phyloP scores from a whole-genome alignment of 164 flowering plant species.

The Tetrastigma voinierianum region DNA sequence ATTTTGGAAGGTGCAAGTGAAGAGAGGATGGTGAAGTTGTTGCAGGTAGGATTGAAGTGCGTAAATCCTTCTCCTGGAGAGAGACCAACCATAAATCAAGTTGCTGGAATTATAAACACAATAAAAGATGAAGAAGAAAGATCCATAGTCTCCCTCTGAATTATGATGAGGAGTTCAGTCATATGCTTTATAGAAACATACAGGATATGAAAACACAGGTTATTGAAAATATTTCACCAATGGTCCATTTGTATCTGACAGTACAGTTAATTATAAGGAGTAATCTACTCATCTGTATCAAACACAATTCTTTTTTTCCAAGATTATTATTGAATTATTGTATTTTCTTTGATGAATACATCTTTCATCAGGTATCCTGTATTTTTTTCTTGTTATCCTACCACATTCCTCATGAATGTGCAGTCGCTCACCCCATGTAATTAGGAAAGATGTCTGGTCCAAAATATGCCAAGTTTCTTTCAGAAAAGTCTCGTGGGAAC shows the following conservation, averaged over 20 bases:
- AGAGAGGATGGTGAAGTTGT: slow-evolving; percentile 63
- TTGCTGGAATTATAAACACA: slow-evolving; percentile 39
- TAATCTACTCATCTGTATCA: not conserved
- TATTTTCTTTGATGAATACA: not conserved
- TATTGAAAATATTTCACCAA: not conserved
- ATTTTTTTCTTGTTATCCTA: no score
- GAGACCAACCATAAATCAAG: slow-evolving; percentile 54
- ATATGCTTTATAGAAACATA: not conserved
- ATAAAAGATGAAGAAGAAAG: slow-evolving; percentile 66
- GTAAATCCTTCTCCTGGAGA: slow-evolving; percentile 38
- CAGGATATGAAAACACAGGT: not conserved
- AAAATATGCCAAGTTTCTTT: no score
- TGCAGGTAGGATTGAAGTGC: slow-evolving; percentile 66
- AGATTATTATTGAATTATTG: not conserved
- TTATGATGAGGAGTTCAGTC: slow-evolving; percentile 1
- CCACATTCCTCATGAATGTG: no score
- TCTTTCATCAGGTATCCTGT: no score
- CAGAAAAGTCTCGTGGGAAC: no score
- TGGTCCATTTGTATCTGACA: not conserved
- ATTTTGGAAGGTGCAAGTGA: slow-evolving; percentile 50
- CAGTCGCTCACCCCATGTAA: no score
- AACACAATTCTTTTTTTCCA: not conserved
- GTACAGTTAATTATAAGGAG: not conserved
- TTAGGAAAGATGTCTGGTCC: no score
- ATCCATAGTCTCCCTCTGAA: slow-evolving; percentile 31